Evolutionary conservation across 345 rosid genomes (phyloP).

Genomic region (Heritiera fomes): DNA sequence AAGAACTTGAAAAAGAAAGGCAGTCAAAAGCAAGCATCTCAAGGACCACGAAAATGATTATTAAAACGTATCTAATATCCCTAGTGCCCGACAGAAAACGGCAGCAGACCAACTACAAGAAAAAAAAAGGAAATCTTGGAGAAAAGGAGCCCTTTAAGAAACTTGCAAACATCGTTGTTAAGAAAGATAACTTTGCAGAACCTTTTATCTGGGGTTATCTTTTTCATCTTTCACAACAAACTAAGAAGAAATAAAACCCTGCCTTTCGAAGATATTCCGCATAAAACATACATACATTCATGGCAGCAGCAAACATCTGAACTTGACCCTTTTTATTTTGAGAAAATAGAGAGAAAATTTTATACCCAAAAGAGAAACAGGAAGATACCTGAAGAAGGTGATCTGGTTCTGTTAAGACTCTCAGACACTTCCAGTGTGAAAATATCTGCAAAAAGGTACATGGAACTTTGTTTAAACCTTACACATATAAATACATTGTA

Average conservation of each 20-base stretch:
- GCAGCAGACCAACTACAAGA: neutral
- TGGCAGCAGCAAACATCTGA: neutral
- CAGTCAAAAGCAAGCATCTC: neutral
- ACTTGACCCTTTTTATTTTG: neutral
- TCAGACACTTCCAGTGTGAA: neutral
- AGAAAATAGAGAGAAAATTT: neutral
- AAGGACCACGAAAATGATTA: neutral
- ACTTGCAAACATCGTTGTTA: neutral
- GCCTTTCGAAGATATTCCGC: neutral
- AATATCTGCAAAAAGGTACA: slow-evolving; percentile 9
- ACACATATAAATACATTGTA: neutral
- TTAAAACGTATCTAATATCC: neutral
- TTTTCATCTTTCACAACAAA: slow-evolving; percentile 5
- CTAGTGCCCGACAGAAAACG: neutral
- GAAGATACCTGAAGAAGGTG: slow-evolving; percentile 32
- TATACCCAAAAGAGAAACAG: neutral
- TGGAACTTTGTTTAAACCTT: neutral
- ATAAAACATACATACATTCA: neutral
- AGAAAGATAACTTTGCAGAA: slow-evolving; percentile 6
- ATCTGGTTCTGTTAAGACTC: slow-evolving; percentile 14
- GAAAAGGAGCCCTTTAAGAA: neutral
- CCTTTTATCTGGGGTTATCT: neutral
- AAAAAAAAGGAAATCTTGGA: neutral
- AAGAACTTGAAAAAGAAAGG: slow-evolving; percentile 4
- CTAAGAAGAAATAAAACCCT: neutral